These are phyloP conservation scores for Chenopodium berlandieri DNA, from an alignment of 148 eudicot genomes.

Conservation along the genomic window DNA sequence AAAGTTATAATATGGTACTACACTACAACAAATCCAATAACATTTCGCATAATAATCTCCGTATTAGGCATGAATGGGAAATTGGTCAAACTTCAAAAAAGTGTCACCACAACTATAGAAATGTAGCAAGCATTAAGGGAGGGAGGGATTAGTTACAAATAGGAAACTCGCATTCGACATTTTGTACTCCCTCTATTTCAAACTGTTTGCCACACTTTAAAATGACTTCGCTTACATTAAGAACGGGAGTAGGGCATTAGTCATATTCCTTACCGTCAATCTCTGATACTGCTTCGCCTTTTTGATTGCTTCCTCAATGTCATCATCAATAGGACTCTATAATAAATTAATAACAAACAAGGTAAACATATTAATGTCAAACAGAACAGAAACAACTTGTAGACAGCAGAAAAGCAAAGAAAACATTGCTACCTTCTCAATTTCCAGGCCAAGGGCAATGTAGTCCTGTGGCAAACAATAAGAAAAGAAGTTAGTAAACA, in stretches of 20 bases:
- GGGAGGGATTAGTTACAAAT: background rate
- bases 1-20: background rate
- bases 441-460: background rate
- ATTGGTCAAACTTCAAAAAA: background rate
- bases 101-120: background rate
- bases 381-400: background rate
- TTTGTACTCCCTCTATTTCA: background rate
- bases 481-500: background rate
- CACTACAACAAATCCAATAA: background rate
- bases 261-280: background rate
- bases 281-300: background rate
- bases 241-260: background rate
- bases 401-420: background rate
- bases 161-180: background rate
- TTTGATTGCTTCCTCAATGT: slow-evolving; percentile 1
- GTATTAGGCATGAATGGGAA: background rate
- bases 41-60: background rate
- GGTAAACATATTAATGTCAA: background rate
- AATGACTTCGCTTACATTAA: background rate
- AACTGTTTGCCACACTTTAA: background rate
- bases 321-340: background rate
- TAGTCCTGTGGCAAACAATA: slow-evolving; percentile 2
- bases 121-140: background rate
- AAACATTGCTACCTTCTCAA: background rate
- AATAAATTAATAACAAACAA: background rate